Evolutionary conservation across 208 protist genomes (phyloP).

Genomic region (Angomonas ambiguus): DNA sequence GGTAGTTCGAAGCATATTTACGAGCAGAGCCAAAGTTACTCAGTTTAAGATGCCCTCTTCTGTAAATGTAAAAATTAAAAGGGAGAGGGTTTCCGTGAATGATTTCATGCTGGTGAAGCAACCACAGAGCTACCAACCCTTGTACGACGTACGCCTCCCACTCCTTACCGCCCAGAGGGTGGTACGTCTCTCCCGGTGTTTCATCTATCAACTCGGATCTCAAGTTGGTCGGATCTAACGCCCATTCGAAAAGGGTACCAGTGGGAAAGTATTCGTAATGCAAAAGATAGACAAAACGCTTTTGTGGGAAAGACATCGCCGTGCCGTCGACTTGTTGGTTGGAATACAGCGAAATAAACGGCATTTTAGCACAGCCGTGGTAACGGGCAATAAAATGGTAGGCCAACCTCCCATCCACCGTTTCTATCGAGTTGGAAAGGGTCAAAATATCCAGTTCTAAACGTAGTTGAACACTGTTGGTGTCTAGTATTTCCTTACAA

Average conservation of each 20-base stretch:
- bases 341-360: neutral
- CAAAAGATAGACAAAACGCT: slow-evolving; percentile 33
- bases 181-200: neutral
- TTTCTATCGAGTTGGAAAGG: slow-evolving; percentile 21
- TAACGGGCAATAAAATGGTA: slow-evolving; percentile 39
- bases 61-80: slow-evolving; percentile 35
- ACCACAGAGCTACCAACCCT: slow-evolving; percentile 32
- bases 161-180: neutral
- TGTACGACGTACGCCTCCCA: slow-evolving; percentile 18
- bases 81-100: slow-evolving; percentile 57
- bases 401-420: slow-evolving; percentile 19
- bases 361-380: slow-evolving; percentile 21
- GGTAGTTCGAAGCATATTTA: slow-evolving; percentile 25
- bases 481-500: slow-evolving; percentile 56
- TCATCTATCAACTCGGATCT: neutral
- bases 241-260: slow-evolving; percentile 46
- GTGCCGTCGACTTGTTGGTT: slow-evolving; percentile 4
- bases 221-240: neutral
- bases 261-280: slow-evolving; percentile 67
- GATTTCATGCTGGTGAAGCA: slow-evolving; percentile 35
- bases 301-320: neutral
- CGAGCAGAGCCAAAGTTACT: slow-evolving; percentile 47
- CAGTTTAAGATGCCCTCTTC: slow-evolving; percentile 33
- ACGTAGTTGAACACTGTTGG: slow-evolving; percentile 12
- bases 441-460: slow-evolving; percentile 37